Conservation (phyloP, 768 basidiomycete genomes). For the Podaxis sp. region DNA sequence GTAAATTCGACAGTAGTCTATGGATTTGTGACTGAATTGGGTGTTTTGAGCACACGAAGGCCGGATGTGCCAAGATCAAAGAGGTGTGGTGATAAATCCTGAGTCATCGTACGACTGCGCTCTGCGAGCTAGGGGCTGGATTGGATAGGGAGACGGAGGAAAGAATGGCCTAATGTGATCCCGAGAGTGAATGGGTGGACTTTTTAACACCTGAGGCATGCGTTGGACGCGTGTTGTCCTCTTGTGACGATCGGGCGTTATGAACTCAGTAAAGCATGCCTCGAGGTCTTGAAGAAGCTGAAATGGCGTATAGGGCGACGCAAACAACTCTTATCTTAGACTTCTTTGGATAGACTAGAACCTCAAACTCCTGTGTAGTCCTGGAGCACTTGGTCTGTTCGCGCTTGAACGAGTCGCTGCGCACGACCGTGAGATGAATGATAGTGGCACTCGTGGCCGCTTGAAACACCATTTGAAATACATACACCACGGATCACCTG, state of each 20-base stretch:
- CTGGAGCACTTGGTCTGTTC: not conserved
- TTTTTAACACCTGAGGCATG: constrained; percentile 1
- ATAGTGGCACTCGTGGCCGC: not conserved
- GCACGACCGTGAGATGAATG: not conserved
- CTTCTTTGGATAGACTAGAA: no score
- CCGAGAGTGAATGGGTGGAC: not conserved
- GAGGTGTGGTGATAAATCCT: not conserved
- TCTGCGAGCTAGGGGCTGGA: not conserved
- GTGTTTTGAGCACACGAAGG: not conserved
- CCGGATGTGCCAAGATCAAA: not conserved
- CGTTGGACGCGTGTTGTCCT: not conserved
- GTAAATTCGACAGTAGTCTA: not conserved
- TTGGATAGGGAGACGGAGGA: not conserved
- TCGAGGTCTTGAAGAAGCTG: no score
- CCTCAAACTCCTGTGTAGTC: no score
- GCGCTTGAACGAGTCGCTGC: not conserved
- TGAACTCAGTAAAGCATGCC: not conserved
- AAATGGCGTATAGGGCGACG: no score
- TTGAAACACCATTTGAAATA: not conserved
- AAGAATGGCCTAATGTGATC: no score
- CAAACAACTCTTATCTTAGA: no score
- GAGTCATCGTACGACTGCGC: not conserved
- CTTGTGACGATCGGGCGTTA: not conserved
- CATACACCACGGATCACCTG: not conserved
- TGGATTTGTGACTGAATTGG: not conserved